Conservation (phyloP, 23 red algal genomes). For the Cyanidiococcus yangmingshanensis region DNA sequence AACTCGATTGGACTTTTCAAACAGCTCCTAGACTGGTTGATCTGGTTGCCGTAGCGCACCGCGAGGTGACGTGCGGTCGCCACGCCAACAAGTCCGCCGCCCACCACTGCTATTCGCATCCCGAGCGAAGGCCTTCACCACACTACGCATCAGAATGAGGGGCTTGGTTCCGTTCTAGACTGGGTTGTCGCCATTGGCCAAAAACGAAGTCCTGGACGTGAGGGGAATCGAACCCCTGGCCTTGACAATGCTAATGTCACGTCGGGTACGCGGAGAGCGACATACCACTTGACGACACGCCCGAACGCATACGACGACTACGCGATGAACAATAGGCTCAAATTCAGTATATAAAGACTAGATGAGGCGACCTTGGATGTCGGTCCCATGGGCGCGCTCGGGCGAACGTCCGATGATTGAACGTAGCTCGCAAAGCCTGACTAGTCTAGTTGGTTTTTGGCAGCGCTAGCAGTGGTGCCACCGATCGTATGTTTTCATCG, state of each 20-base stretch:
- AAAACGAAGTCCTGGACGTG: constrained; percentile 9
- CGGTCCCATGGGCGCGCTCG: too few relatives aligned
- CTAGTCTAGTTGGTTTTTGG: too few relatives aligned
- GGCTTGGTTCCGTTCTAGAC: not conserved
- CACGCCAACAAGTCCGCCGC: constrained; percentile 65
- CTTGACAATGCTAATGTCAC: constrained; percentile 23
- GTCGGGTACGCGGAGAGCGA: not conserved
- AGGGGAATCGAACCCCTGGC: constrained; percentile 19
- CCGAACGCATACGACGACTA: too few relatives aligned
- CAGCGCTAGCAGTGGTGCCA: too few relatives aligned
- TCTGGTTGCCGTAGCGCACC: not conserved
- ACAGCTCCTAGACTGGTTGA: constrained; percentile 30
- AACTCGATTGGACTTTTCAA: constrained; percentile 39
- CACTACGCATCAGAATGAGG: not conserved
- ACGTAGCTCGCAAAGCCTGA: too few relatives aligned
- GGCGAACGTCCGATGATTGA: too few relatives aligned
- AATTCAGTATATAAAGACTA: too few relatives aligned
- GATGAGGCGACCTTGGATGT: too few relatives aligned
- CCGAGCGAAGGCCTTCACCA: not conserved
- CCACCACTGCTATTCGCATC: constrained; percentile 43
- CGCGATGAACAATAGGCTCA: too few relatives aligned
- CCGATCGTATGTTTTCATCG: too few relatives aligned
- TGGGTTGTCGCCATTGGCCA: not conserved
- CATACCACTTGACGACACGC: constrained; percentile 22
- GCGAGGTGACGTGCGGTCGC: constrained; percentile 50